These are phyloP conservation scores for Phaeosphaeria sp. DNA, from an alignment of 2,329 filamentous ascomycete species.

Conservation along the genomic window DNA sequence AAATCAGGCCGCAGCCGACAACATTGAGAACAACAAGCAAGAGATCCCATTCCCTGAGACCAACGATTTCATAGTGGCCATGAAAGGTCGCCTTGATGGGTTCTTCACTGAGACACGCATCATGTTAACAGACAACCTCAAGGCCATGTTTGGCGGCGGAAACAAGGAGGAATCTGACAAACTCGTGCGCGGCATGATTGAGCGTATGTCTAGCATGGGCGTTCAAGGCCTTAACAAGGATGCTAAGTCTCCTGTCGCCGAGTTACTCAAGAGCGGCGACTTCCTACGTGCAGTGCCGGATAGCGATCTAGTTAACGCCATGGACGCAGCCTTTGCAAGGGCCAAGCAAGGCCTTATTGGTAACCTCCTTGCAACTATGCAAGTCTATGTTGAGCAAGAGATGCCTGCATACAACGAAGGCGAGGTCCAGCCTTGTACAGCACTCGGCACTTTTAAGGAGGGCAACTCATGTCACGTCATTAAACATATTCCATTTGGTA, in stretches of 20 bases:
- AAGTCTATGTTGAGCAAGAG: background rate
- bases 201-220: background rate
- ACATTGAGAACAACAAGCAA: background rate
- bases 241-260: background rate
- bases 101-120: background rate
- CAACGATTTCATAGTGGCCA: background rate
- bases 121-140: background rate
- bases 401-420: background rate
- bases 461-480: background rate
- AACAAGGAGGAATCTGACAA: background rate
- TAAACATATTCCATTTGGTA: background rate
- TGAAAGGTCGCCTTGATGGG: background rate
- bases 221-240: background rate
- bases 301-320: background rate
- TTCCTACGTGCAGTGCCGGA: background rate
- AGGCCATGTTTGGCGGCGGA: background rate
- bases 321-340: background rate
- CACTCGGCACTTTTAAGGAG: background rate
- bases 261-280: background rate
- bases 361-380: background rate
- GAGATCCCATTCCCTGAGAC: background rate
- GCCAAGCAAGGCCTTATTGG: background rate
- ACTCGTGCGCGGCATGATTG: background rate
- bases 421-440: background rate
- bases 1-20: background rate